Evolutionary conservation across 2,329 filamentous ascomycete genomes (phyloP).

Genomic region (Pestalotiopsis sp.): DNA sequence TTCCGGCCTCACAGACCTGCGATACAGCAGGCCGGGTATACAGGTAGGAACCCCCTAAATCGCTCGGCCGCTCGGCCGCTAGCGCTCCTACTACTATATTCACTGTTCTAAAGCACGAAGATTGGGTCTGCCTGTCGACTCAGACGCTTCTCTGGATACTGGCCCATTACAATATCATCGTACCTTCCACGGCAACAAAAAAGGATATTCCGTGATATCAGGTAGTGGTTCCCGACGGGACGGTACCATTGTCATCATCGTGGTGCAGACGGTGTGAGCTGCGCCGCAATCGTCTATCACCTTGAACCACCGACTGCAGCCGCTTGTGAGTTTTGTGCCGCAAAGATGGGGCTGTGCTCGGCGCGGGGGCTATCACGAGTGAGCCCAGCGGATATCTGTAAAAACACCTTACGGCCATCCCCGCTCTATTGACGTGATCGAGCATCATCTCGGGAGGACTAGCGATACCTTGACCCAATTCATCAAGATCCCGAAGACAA

Average conservation of each 20-base stretch:
- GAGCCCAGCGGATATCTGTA: background rate
- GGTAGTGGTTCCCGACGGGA: background rate
- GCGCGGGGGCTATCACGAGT: background rate
- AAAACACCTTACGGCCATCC: background rate
- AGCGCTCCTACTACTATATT: too few species aligned
- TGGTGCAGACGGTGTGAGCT: background rate
- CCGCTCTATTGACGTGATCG: background rate
- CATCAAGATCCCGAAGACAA: background rate
- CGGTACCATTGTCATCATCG: background rate
- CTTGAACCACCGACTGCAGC: background rate
- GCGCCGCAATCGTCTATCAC: background rate
- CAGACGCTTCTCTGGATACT: too few species aligned
- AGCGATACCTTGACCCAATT: background rate
- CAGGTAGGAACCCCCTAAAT: too few species aligned
- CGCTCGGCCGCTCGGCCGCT: too few species aligned
- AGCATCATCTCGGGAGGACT: background rate
- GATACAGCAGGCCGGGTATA: too few species aligned
- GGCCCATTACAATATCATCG: too few species aligned
- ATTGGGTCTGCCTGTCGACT: too few species aligned
- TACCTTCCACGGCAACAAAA: background rate
- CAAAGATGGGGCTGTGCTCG: background rate
- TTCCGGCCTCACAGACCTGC: too few species aligned
- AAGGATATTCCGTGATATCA: background rate
- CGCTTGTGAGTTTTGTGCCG: background rate
- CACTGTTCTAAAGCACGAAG: too few species aligned